Conservation (phyloP, 2,329 filamentous ascomycete genomes). For the Ustulina deusta region DNA sequence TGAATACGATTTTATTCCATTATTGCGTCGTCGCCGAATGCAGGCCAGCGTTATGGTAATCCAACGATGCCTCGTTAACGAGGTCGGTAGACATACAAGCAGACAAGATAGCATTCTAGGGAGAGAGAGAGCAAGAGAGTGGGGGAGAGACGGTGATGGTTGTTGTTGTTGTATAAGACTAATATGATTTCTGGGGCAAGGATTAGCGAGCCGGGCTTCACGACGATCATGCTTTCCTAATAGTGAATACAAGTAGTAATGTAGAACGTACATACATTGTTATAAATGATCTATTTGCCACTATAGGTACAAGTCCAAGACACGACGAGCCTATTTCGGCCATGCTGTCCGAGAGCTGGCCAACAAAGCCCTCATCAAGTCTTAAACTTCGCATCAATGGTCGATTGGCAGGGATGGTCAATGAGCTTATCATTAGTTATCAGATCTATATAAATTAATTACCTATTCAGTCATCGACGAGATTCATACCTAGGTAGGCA, state of each 20-base stretch:
- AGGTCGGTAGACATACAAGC: slow-evolving; percentile 31
- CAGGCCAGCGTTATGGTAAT: slow-evolving; percentile 19
- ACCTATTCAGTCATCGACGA: too few species aligned
- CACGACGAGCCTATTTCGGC: neutral
- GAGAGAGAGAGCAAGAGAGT: slow-evolving; percentile 2
- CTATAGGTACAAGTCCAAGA: neutral
- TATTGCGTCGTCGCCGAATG: slow-evolving; percentile 9
- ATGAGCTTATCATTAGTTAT: neutral
- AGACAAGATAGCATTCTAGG: slow-evolving; percentile 9
- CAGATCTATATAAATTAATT: too few species aligned
- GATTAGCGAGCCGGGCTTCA: slow-evolving; percentile 45
- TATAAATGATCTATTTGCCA: neutral
- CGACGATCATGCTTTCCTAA: slow-evolving; percentile 48
- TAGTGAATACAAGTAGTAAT: slow-evolving; percentile 49
- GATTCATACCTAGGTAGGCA: too few species aligned
- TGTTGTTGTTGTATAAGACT: slow-evolving; percentile 47
- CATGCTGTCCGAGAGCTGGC: neutral
- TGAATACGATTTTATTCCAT: slow-evolving; percentile 41
- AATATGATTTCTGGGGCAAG: slow-evolving; percentile 42
- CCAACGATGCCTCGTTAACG: slow-evolving; percentile 12
- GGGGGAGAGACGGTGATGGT: slow-evolving; percentile 4
- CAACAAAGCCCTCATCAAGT: neutral
- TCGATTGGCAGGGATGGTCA: neutral
- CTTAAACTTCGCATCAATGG: neutral
- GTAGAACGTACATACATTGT: slow-evolving; percentile 40